Base-by-base conservation (phyloP, 1,284 basidiomycete species). In the Boletus albobrunnescens region DNA sequence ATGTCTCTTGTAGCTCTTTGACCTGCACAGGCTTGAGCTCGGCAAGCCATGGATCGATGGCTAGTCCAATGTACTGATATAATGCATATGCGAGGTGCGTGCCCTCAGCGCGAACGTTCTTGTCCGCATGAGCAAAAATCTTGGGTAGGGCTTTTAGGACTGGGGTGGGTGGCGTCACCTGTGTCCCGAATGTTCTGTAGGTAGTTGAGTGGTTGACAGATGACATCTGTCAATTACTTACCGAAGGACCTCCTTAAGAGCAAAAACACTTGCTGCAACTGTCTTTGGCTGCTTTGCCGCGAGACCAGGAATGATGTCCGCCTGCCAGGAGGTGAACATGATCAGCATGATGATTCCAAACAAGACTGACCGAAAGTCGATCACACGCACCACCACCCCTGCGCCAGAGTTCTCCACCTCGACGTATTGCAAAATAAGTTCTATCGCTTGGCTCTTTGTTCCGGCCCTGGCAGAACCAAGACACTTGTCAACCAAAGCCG, bases 21-120 rank as follows among this genome's bases (percentile, higher is more conserved):
- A 94, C 84, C 68, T 99, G 96, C n/a, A 99, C 94, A 0, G 96
- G 93, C 67, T 99, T 99, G 52, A 99, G 78, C 56, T 96, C 91
- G n/a, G 81, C 73, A 10, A 99, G 72, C 70, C 86, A 92, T 36
- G 93, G 82, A 46, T 93, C 85, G 51, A 99, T 86, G 1, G 85
- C 88, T 1, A 87, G 74, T 19, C 96, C 96, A 54, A 99, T 83
- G 65, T 84, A 94, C 54, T 87, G 86, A 72, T 99, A 95, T 6
- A 99, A 71, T 4, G 77, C 74, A 56, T 88, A 82, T 0, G 84
- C 78, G 16, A 99, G 83, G 32, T 75, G 72, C 0, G 82, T 83
- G 30, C 94, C 95, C 70, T 99, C 96, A 2, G 92, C 83, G 51
- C 96, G 88, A 40, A 99, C 96, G 28, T 82, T 89, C 72, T 99